Base-by-base conservation (phyloP, 2,329 filamentous ascomycete genomes). In the Claviceps maximensis region DNA sequence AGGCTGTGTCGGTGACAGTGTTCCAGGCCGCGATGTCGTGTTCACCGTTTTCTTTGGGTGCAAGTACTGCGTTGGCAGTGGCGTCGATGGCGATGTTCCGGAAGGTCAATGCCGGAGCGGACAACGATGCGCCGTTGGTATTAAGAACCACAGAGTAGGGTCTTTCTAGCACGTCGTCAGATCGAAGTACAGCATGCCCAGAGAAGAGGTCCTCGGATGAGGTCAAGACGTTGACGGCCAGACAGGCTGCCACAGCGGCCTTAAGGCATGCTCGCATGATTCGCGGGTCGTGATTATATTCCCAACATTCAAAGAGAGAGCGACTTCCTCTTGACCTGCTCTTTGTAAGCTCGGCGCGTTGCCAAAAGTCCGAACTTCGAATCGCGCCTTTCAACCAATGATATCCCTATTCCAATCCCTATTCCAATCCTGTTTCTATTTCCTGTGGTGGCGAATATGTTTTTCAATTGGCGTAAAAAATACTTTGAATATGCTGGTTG, bases 21-120 rank as follows among this genome's bases (percentile, higher is more conserved):
- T 83, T 71, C 82, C 82, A 86, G 7, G 72, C 67, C 3, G 74
- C 74, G 61, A 76, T 63, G 67, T 83, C 77, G 58, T 77, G 63
- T n/a, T 66, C 68, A 51, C 71, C 72, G 57, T 75, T 67, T 29
- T 65, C 57, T 53, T 69, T 71, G 50, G 73, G 59, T 21, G 64
- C 57, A 27, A 71, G 63, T 38, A 65, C 65, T 7, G 58, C 47
- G 15, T 33, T 10, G 31, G 15, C 19, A 21, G 29, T 33, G 10
- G 36, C 45, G 10, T 53, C 53, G 36, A 58, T 54, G 49, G 57
- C 57, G 47, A 15, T n/a, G 12, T 10, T 25, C 6, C 46, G 45
- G n/a, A 46, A 45, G 15, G 25, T 25, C 21, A 44, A 25, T 13
- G 40, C 31, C 2, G 49, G 49, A 4, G 23, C 13, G 13, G 50